Conservation (phyloP, 352 stramenopile genomes). For the Synura sp. region DNA sequence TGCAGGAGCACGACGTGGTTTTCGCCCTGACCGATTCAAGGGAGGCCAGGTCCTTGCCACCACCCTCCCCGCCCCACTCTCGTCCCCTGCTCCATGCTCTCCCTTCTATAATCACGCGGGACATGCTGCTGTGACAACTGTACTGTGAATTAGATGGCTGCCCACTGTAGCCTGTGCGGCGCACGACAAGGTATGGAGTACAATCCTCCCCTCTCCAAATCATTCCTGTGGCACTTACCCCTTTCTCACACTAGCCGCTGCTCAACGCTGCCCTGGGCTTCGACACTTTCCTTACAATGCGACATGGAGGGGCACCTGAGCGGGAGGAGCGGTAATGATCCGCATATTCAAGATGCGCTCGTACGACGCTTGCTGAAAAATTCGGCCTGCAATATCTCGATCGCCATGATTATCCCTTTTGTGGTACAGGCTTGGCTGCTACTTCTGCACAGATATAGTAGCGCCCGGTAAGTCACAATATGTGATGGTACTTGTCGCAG, state of each 20-base stretch:
- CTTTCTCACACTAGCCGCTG: constrained; percentile 42
- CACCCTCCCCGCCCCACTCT: too few species aligned
- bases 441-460: constrained; percentile 99
- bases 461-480: too few species aligned
- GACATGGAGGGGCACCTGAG: constrained; percentile 68
- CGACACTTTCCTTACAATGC: constrained; percentile 96
- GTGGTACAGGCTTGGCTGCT: constrained; percentile 83
- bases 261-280: constrained; percentile 85
- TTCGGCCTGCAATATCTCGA: too few species aligned
- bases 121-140: too few species aligned
- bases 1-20: constrained; percentile 87
- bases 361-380: too few species aligned
- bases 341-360: too few species aligned
- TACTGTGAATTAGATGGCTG: constrained; percentile 94
- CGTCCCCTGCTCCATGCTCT: too few species aligned
- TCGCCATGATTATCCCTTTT: too few species aligned
- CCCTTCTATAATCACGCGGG: too few species aligned
- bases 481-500: too few species aligned
- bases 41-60: constrained; percentile 75
- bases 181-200: constrained; percentile 80
- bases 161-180: constrained; percentile 88
- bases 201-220: constrained; percentile 60
- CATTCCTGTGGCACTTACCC: constrained; percentile 47
- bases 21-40: constrained; percentile 97
- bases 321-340: too few species aligned